phyloP scores from a whole-genome alignment of 345 rosid species.

The Pseudoturritis turrita region DNA sequence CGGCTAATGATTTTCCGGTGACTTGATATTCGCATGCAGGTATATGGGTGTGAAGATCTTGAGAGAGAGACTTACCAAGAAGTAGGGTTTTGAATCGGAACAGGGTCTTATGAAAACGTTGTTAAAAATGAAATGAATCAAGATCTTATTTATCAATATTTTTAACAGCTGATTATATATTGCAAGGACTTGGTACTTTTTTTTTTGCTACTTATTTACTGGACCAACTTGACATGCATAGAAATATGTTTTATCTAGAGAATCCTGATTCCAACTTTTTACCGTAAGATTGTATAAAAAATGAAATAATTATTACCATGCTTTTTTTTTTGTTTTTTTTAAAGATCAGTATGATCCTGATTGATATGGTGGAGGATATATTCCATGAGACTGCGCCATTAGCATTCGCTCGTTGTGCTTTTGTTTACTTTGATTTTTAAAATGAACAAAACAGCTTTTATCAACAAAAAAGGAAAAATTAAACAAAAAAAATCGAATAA shows the following conservation, averaged over 20 bases:
- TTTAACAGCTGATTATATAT: not conserved
- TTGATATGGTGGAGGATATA: too few species aligned
- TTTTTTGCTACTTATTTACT: not conserved
- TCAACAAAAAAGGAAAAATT: too few species aligned
- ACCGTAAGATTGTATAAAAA: too few species aligned
- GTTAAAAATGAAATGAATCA: not conserved
- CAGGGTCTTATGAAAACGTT: conserved; percentile 1
- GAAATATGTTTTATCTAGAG: not conserved
- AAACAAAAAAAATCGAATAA: too few species aligned
- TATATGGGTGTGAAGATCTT: conserved; percentile 85
- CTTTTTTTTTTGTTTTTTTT: too few species aligned
- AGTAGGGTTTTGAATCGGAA: not conserved
- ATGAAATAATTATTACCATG: too few species aligned
- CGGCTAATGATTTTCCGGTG: not conserved
- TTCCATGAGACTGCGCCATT: too few species aligned
- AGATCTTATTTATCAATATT: not conserved
- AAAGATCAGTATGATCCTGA: too few species aligned
- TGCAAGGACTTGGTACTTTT: not conserved
- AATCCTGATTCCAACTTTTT: too few species aligned
- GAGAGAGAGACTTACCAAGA: conserved; percentile 49
- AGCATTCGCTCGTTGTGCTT: too few species aligned
- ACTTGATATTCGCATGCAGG: conserved; percentile 38
- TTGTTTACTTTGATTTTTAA: too few species aligned
- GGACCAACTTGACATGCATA: not conserved
- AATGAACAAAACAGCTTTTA: too few species aligned